These are phyloP conservation scores for Solanum chaucha DNA, from an alignment of 257 asterid species.

Conservation along the genomic window DNA sequence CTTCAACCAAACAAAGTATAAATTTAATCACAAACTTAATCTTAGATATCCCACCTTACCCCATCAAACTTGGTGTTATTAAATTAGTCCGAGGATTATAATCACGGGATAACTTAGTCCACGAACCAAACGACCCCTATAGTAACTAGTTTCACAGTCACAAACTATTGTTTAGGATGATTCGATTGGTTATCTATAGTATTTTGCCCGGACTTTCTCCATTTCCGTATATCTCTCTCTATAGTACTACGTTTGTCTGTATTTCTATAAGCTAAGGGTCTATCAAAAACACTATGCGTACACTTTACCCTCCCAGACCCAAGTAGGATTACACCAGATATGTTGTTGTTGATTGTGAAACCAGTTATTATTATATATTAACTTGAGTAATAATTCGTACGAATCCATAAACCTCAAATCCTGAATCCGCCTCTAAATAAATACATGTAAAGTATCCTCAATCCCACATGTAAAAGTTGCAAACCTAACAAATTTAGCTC, in stretches of 20 bases:
- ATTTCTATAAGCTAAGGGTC: background rate
- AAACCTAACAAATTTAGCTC: background rate
- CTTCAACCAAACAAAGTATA: background rate
- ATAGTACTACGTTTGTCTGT: accelerated
- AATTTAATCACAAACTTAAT: background rate
- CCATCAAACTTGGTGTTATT: background rate
- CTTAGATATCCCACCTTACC: background rate
- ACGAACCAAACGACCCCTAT: background rate
- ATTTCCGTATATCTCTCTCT: background rate
- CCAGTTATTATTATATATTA: background rate
- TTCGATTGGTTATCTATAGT: background rate
- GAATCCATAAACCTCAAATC: background rate
- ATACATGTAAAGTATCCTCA: background rate
- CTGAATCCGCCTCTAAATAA: background rate
- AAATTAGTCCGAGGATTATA: background rate
- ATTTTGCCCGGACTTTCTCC: background rate
- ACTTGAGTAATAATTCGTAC: background rate
- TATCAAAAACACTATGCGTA: background rate
- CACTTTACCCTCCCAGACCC: too few relatives aligned
- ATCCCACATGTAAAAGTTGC: background rate
- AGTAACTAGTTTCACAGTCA: background rate
- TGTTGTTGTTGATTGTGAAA: background rate
- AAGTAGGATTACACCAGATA: background rate
- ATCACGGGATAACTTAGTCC: background rate
- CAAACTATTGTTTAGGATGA: background rate